These are phyloP conservation scores for Aspergillus oerlinghausenensis DNA, from an alignment of 2,329 filamentous ascomycete genomes.

Conservation along the genomic window DNA sequence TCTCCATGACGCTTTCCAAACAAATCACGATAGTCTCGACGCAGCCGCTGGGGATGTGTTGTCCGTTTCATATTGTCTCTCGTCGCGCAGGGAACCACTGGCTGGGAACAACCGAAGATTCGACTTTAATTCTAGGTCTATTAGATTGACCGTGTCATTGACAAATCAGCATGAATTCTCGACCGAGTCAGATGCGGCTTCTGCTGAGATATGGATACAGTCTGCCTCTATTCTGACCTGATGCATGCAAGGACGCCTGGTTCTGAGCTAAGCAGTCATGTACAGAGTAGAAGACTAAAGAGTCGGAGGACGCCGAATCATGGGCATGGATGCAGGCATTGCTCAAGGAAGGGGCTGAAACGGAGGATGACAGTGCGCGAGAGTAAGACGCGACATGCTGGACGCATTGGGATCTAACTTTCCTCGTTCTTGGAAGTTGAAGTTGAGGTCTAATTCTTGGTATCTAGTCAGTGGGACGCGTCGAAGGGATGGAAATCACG, in stretches of 20 bases:
- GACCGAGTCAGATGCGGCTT: not conserved
- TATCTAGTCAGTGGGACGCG: slow-evolving; percentile 11
- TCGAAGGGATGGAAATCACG: slow-evolving; percentile 15
- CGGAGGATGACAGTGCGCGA: not conserved
- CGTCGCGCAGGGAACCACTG: not conserved
- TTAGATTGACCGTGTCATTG: not conserved
- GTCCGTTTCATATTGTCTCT: not conserved
- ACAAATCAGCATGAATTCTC: not conserved
- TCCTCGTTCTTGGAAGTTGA: not conserved
- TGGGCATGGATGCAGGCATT: not conserved
- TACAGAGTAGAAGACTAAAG: too few species aligned
- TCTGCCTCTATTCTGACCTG: not conserved
- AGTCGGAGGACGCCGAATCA: not conserved
- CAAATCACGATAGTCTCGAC: not conserved
- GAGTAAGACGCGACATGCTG: slow-evolving; percentile 8
- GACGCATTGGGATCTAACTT: slow-evolving; percentile 1
- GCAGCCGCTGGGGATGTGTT: not conserved
- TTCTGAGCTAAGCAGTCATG: not conserved
- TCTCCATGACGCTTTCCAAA: not conserved
- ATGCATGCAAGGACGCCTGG: not conserved
- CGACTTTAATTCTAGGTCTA: not conserved
- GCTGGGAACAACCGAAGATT: not conserved
- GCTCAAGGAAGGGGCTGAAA: not conserved
- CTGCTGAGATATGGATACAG: not conserved
- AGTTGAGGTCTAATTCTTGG: not conserved